These are phyloP conservation scores for Phylloporus scabripes DNA, from an alignment of 768 basidiomycete species.

Conservation along the genomic window DNA sequence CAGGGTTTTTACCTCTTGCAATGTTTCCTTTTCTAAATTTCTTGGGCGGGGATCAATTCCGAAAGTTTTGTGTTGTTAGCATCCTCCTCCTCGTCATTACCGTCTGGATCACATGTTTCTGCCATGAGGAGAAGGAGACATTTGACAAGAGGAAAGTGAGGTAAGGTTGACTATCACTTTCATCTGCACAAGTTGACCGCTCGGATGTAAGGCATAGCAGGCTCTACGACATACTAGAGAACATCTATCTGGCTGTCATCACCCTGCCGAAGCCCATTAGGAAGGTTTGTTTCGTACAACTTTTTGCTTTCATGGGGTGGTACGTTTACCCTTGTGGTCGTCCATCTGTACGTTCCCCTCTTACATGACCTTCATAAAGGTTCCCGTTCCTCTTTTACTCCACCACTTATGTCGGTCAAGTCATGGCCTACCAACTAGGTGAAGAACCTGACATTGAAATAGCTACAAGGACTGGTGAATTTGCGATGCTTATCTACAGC, in stretches of 20 bases:
- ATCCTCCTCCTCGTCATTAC: slow-evolving; percentile 73
- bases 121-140: slow-evolving; percentile 73
- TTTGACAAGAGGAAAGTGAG: slow-evolving; percentile 41
- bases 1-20: slow-evolving; percentile 86
- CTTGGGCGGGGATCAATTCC: slow-evolving; percentile 89
- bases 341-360: slow-evolving; percentile 4
- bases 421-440: slow-evolving; percentile 79
- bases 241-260: slow-evolving; percentile 67
- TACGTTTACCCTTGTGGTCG: slow-evolving; percentile 29
- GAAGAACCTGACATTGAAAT: slow-evolving; percentile 73
- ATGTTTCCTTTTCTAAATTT: slow-evolving; percentile 70
- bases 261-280: slow-evolving; percentile 80
- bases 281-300: slow-evolving; percentile 87
- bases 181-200: slow-evolving; percentile 1
- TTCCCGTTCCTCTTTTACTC: slow-evolving; percentile 95
- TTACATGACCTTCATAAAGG: slow-evolving; percentile 37
- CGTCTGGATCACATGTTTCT: slow-evolving; percentile 85
- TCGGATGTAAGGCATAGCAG: slow-evolving; percentile 36
- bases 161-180: slow-evolving; percentile 22
- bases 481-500: slow-evolving; percentile 88
- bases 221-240: slow-evolving; percentile 67
- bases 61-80: slow-evolving; percentile 89
- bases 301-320: slow-evolving; percentile 98
- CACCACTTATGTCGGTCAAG: slow-evolving; percentile 90
- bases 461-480: slow-evolving; percentile 81